A percentile compares a stretch with the other conserved stretches of the same genome.
Evolutionary conservation across 441 rosid species (phyloP).

Genomic region (Bocquillonia castaneifolia): DNA sequence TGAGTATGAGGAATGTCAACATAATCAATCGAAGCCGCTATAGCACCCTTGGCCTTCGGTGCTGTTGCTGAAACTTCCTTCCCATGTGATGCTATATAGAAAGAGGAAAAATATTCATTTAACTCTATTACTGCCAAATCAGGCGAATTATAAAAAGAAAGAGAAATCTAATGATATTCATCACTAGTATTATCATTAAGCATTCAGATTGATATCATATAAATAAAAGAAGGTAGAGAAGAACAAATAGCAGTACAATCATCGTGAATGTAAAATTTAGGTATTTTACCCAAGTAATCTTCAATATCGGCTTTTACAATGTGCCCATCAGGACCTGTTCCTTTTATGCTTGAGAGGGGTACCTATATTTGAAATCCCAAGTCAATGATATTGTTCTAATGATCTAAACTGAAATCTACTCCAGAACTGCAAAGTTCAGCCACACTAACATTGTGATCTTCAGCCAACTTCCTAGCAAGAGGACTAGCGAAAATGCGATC

Average conservation of each 20-base stretch:
- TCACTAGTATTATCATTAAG: not conserved
- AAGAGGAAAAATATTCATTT: constrained; percentile 15
- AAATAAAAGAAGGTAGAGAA: constrained; percentile 1
- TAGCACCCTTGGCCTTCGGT: constrained; percentile 38
- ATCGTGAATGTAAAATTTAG: constrained; percentile 8
- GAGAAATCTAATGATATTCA: constrained; percentile 2
- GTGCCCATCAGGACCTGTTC: constrained; percentile 84
- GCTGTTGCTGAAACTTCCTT: constrained; percentile 55
- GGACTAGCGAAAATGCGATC: constrained; percentile 86
- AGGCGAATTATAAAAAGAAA: not conserved
- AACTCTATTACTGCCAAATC: not conserved
- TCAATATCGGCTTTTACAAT: constrained; percentile 90
- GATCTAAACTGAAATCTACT: not conserved
- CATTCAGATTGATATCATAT: not conserved
- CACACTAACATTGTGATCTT: constrained; percentile 64
- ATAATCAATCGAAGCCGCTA: constrained; percentile 59
- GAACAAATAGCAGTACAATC: constrained; percentile 9
- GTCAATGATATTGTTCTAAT: constrained; percentile 12
- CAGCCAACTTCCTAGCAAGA: constrained; percentile 82
- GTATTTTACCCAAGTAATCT: constrained; percentile 69
- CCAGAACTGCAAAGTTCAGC: not conserved
- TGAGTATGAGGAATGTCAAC: constrained; percentile 85
- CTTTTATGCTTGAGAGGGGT: constrained; percentile 72
- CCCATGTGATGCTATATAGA: constrained; percentile 60
- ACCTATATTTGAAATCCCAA: constrained; percentile 40